phyloP scores from a whole-genome alignment of 345 rosid species.

The Ceriops decandra region DNA sequence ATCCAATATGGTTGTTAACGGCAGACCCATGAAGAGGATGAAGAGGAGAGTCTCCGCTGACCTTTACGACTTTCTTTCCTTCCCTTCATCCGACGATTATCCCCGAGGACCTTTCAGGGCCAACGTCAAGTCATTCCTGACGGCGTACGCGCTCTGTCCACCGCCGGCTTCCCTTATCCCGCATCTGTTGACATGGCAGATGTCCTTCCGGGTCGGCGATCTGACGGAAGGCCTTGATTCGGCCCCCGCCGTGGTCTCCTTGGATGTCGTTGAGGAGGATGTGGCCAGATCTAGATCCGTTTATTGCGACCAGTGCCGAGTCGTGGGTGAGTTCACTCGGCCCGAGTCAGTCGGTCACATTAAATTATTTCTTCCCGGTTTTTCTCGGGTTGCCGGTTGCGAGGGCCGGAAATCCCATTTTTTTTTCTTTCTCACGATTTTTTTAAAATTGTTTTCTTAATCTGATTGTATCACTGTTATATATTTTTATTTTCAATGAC shows the following conservation, averaged over 20 bases:
- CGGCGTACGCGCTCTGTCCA: constrained; percentile 44
- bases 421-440: neutral
- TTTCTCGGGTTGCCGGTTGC: constrained; percentile 22
- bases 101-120: constrained; percentile 40
- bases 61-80: constrained; percentile 50
- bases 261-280: constrained; percentile 71
- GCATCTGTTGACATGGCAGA: constrained; percentile 55
- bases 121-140: constrained; percentile 38
- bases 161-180: constrained; percentile 51
- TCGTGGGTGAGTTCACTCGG: constrained; percentile 58
- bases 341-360: constrained; percentile 18
- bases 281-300: constrained; percentile 68
- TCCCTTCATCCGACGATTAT: constrained; percentile 30
- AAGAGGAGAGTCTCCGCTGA: constrained; percentile 70
- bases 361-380: constrained; percentile 1
- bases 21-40: constrained; percentile 56
- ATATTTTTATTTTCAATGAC: too few species aligned
- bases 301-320: constrained; percentile 78
- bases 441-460: too few species aligned
- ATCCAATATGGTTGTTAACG: constrained; percentile 47
- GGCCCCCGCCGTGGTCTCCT: constrained; percentile 31
- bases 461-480: too few species aligned
- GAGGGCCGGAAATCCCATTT: constrained; percentile 29
- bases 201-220: constrained; percentile 46
- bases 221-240: constrained; percentile 13